phyloP scores from a whole-genome alignment of 805 yeast genomes.

The Ogataea philodendri region DNA sequence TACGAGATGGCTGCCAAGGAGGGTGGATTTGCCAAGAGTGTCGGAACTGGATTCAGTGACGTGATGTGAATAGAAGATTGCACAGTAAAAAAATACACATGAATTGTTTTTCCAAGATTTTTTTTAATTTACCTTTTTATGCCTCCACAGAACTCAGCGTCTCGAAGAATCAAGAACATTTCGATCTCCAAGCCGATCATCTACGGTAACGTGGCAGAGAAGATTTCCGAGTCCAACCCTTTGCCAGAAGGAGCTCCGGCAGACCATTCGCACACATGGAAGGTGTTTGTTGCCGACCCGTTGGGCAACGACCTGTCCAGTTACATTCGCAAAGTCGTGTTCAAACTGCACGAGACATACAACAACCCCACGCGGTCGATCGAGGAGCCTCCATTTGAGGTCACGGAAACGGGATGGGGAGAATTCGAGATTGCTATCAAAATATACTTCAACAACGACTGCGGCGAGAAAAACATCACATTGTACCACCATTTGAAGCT shows the following conservation, averaged over 20 bases:
- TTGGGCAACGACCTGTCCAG: constrained; percentile 75
- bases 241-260: constrained; percentile 64
- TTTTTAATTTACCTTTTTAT: constrained; percentile 13
- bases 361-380: constrained; percentile 80
- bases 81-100: background rate
- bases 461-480: constrained; percentile 82
- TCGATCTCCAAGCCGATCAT: constrained; percentile 75
- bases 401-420: constrained; percentile 99
- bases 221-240: constrained; percentile 48
- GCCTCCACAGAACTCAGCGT: constrained; percentile 34
- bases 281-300: constrained; percentile 84
- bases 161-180: constrained; percentile 43
- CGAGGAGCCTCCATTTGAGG: constrained; percentile 89
- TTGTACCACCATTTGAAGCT: constrained; percentile 86
- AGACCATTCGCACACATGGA: constrained; percentile 96
- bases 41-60: constrained; percentile 36
- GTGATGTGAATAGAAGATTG: constrained; percentile 14
- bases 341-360: constrained; percentile 93
- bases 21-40: constrained; percentile 62
- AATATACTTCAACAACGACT: constrained; percentile 80
- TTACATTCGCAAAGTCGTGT: constrained; percentile 84
- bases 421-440: constrained; percentile 92
- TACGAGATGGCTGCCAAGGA: constrained; percentile 93
- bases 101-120: background rate
- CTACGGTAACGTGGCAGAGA: constrained; percentile 79